A percentile compares a stretch with the other conserved stretches of the same genome.
Conservation (phyloP, 1,284 basidiomycete species). For the Rhodofomes roseus region DNA sequence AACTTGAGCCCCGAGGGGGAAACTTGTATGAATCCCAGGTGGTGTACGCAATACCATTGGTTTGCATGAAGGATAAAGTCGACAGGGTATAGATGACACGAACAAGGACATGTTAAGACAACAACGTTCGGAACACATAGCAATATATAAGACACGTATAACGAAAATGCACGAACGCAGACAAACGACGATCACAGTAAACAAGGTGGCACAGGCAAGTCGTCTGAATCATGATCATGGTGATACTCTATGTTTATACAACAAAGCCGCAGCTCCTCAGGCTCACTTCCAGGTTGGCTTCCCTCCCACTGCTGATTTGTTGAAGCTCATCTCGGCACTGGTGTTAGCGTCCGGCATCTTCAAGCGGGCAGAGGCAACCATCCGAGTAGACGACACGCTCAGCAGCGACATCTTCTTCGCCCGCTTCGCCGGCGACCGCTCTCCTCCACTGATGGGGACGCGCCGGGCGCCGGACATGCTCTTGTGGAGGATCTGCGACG, state of each 20-base stretch:
- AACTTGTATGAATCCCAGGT: too few species aligned
- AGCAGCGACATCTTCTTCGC: slow-evolving; percentile 59
- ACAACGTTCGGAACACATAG: not conserved
- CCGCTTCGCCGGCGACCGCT: slow-evolving; percentile 60
- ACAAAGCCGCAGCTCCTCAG: slow-evolving; percentile 13
- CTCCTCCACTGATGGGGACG: slow-evolving; percentile 17
- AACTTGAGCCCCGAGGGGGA: too few species aligned
- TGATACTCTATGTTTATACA: slow-evolving; percentile 1
- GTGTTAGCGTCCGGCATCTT: slow-evolving; percentile 41
- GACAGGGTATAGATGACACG: not conserved
- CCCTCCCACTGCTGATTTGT: slow-evolving; percentile 19
- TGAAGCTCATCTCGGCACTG: slow-evolving; percentile 49
- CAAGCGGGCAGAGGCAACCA: slow-evolving; percentile 33
- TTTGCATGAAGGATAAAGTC: not conserved
- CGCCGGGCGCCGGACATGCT: slow-evolving; percentile 25
- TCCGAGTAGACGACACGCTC: slow-evolving; percentile 28
- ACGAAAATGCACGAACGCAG: not conserved
- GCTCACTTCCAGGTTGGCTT: slow-evolving; percentile 53
- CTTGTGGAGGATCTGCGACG: slow-evolving; percentile 15
- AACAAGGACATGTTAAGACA: slow-evolving; percentile 1
- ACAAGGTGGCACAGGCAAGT: not conserved
- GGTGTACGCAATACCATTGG: too few species aligned
- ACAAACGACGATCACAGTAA: not conserved
- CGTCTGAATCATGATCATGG: not conserved
- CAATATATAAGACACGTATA: not conserved